Conservation (phyloP, 768 basidiomycete genomes). For the Suillus clintonianus region DNA sequence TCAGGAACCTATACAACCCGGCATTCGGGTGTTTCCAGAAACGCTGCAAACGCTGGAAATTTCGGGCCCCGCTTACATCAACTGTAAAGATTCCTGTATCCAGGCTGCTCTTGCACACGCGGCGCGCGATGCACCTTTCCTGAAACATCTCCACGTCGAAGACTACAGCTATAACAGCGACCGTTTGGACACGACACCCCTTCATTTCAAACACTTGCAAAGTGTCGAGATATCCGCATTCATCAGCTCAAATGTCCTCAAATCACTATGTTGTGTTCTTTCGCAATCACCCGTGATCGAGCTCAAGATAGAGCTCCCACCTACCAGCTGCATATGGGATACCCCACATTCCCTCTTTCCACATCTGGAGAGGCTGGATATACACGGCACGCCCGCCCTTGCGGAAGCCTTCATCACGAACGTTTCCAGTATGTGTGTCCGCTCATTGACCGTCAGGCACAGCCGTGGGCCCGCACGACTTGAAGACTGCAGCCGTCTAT, state of each 20-base stretch:
- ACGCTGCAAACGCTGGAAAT: conserved; percentile 14
- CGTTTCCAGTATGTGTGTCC: neutral
- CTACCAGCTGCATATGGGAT: neutral
- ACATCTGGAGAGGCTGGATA: neutral
- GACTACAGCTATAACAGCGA: conserved; percentile 3
- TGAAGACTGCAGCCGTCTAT: neutral
- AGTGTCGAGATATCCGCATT: conserved; percentile 1
- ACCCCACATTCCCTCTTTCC: neutral
- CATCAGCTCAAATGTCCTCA: neutral
- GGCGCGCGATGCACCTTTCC: conserved; percentile 13
- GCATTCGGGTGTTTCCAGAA: conserved; percentile 15
- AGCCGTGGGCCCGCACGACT: conserved; percentile 1
- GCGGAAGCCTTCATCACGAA: neutral
- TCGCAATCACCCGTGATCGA: conserved; percentile 3
- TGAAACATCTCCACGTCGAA: conserved; percentile 11
- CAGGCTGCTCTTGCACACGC: conserved; percentile 17
- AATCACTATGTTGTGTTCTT: neutral
- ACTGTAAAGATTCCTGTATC: conserved; percentile 12
- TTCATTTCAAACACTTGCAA: conserved; percentile 1
- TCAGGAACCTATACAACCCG: conserved; percentile 10
- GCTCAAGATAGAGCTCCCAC: conserved; percentile 4
- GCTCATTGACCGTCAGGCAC: neutral
- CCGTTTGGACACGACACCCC: neutral
- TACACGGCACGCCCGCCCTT: neutral
- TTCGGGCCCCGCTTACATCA: conserved; percentile 12